Conservation (phyloP, 345 rosid genomes). For the Salix udensis region DNA sequence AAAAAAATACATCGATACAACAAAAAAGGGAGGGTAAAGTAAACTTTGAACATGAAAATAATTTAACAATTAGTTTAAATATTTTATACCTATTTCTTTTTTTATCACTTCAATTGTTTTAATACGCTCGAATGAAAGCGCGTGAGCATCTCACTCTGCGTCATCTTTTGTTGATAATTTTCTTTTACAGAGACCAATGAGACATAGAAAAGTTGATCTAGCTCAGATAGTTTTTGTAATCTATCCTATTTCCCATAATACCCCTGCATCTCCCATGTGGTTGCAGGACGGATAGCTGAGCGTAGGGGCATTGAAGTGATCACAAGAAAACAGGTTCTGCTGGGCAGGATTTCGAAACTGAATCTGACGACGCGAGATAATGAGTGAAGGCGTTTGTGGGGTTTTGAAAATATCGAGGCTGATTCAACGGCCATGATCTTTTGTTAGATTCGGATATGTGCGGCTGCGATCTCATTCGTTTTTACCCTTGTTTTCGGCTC, state of each 20-base stretch:
- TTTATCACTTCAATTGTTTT: too few species aligned
- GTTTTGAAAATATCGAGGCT: constrained; percentile 27
- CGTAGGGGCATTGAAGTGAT: constrained; percentile 11
- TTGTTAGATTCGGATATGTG: constrained; percentile 4
- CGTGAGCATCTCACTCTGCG: too few species aligned
- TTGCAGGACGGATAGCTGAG: too few species aligned
- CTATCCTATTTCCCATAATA: not conserved
- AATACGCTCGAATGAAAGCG: too few species aligned
- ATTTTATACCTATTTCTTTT: too few species aligned
- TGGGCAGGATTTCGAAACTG: constrained; percentile 46
- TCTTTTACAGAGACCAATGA: constrained; percentile 31
- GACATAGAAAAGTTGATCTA: constrained; percentile 27
- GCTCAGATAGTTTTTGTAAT: constrained; percentile 25
- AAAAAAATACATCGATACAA: too few species aligned
- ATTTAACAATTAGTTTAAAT: too few species aligned
- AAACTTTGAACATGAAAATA: not conserved
- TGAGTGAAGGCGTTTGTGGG: constrained; percentile 29
- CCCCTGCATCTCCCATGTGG: not conserved
- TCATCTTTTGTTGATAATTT: constrained; percentile 6
- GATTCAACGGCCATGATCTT: constrained; percentile 36
- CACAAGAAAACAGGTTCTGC: constrained; percentile 15
- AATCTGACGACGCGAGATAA: constrained; percentile 44
- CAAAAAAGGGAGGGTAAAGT: not conserved
- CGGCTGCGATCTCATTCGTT: constrained; percentile 23
- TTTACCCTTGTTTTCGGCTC: not conserved